Conservation (phyloP, 192 early-diverging fungal species). For the Coemansia sp. region DNA sequence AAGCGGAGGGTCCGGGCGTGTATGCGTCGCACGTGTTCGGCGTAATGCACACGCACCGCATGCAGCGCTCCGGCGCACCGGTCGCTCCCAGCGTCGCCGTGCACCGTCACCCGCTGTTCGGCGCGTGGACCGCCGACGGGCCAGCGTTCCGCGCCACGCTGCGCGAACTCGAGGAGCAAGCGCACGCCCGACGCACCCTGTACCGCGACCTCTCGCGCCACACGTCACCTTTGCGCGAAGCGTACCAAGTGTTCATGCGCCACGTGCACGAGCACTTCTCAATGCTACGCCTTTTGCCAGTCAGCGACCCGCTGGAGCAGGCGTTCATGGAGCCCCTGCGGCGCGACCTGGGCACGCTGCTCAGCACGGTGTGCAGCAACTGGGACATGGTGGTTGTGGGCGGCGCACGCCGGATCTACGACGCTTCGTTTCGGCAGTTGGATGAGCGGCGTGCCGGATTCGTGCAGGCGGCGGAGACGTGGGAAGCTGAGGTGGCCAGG, state of each 20-base stretch:
- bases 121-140: conserved; percentile 45
- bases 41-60: conserved; percentile 27
- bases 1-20: not conserved
- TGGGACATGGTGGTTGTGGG: conserved; percentile 41
- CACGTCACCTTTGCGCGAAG: conserved; percentile 26
- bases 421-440: conserved; percentile 30
- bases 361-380: conserved; percentile 37
- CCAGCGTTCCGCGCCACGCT: conserved; percentile 40
- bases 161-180: conserved; percentile 33
- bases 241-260: conserved; percentile 37
- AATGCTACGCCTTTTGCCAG: conserved; percentile 13
- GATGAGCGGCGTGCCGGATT: conserved; percentile 43
- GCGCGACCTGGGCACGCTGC: conserved; percentile 30
- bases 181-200: conserved; percentile 18
- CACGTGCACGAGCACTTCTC: conserved; percentile 21
- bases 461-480: conserved; percentile 23
- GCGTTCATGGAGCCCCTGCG: conserved; percentile 31
- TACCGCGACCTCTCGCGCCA: conserved; percentile 41
- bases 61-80: conserved; percentile 6
- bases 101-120: conserved; percentile 36
- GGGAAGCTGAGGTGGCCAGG: conserved; percentile 37
- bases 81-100: not conserved
- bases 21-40: conserved; percentile 26
- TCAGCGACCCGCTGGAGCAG: conserved; percentile 22
- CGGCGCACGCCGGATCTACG: conserved; percentile 29